Evolutionary conservation across 1,284 basidiomycete genomes (phyloP), one percentile per base, ranked within the genome.

Genomic region (Hypsizygus ulmarius): DNA sequence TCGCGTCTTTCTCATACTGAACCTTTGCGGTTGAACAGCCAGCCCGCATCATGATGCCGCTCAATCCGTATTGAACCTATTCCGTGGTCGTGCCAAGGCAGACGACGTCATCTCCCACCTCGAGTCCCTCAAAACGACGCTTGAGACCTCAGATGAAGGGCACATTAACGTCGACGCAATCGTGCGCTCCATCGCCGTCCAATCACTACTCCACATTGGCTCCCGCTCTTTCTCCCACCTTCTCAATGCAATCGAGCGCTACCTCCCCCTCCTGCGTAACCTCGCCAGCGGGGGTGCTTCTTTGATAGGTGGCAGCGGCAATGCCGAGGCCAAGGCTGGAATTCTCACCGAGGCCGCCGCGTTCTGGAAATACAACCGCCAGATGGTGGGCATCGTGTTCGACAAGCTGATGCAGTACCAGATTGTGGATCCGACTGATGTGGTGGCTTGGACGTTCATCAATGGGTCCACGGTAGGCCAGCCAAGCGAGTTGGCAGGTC

Each of bases 391-490:
- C 15, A 92, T 99, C 60, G 94, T 97, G 4, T 85, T 96, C 54
- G 97, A 98, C 75, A 99, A 99, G 72, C 74, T 98, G 53, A 89
- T 99, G 79, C 96, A 99, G 68, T 99, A 99, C 68, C 91, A 97
- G 61, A 90, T 99, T 49, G 87, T 99, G 25, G 94, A 98, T 61
- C 93, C 95, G 0, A 82, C 86, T 11, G 95, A 99, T 61, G 88
- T 98, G 12, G 85, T 97, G 44, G 73, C 72, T 3, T 97, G 92
- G 84, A 81, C 89, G 12, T 98, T 99, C 65, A 64, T 70, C 39
- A 73, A 78, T 53, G 75, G 73, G 35, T 70, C 58, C 46, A 58
- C 55, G 43, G 59, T 65, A 48, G 68, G 61, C 29, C 62, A 67
- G 43, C 52, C 59, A 2, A 55, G 53, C 16, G 64, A 60, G 39